These are phyloP conservation scores for Phanerodontia chrysosporium DNA, from an alignment of 768 basidiomycete species.

Conservation along the genomic window DNA sequence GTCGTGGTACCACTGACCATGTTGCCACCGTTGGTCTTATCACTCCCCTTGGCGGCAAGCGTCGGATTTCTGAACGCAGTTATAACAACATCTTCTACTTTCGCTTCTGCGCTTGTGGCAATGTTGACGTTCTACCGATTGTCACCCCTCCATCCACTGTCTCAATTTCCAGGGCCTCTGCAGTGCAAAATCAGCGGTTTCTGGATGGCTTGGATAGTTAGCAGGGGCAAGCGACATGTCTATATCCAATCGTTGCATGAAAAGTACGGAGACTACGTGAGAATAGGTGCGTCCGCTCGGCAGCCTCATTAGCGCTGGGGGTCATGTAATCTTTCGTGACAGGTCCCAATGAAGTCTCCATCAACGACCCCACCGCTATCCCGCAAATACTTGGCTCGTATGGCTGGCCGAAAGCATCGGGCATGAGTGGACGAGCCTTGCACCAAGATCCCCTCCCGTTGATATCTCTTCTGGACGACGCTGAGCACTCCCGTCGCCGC, in stretches of 20 bases:
- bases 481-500: constrained; percentile 36
- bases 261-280: constrained; percentile 32
- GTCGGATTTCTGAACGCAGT: not conserved
- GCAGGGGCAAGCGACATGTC: constrained; percentile 32
- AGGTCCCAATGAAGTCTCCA: constrained; percentile 20
- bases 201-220: constrained; percentile 31
- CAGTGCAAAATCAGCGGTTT: constrained; percentile 39
- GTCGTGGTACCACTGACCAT: not conserved
- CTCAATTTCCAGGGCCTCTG: constrained; percentile 46
- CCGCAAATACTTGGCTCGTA: constrained; percentile 6
- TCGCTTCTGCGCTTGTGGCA: not conserved
- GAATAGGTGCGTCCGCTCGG: constrained; percentile 27
- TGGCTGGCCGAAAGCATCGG: constrained; percentile 18
- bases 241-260: constrained; percentile 27
- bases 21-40: not conserved
- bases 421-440: not conserved
- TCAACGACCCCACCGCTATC: constrained; percentile 10
- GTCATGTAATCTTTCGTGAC: not conserved
- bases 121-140: constrained; percentile 37
- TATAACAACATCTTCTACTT: not conserved
- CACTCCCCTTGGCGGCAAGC: not conserved
- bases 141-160: constrained; percentile 51
- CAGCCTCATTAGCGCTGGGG: not conserved
- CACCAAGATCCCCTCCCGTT: constrained; percentile 14
- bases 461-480: constrained; percentile 30